These are phyloP conservation scores for Parvularia atlantis DNA, from an alignment of 78 protist genomes.

Conservation along the genomic window DNA sequence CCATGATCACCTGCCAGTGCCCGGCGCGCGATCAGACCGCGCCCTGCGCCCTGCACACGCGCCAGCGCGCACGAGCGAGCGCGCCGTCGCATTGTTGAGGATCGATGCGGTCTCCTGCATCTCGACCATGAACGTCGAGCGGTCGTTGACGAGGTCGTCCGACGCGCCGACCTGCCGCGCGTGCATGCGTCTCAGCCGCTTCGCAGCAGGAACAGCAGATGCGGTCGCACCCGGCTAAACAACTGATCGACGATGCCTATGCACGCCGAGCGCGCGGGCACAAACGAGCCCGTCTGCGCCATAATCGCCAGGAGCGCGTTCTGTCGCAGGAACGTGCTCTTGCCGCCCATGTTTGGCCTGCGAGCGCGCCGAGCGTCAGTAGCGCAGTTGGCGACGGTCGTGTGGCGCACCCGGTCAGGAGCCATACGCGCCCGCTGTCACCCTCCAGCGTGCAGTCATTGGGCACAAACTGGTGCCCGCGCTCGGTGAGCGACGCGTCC, in stretches of 20 bases:
- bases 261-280: slow-evolving; percentile 33
- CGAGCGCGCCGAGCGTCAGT: too few species aligned
- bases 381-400: too few species aligned
- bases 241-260: slow-evolving; percentile 39
- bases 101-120: slow-evolving; percentile 48
- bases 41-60: slow-evolving; percentile 51
- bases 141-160: slow-evolving; percentile 20
- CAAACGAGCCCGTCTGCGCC: slow-evolving; percentile 56
- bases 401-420: neutral
- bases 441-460: neutral
- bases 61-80: slow-evolving; percentile 45
- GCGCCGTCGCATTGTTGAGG: slow-evolving; percentile 13
- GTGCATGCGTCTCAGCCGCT: too few species aligned
- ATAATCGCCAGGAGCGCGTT: slow-evolving; percentile 39
- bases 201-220: neutral
- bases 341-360: slow-evolving; percentile 85
- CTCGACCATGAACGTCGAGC: slow-evolving; percentile 59
- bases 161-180: slow-evolving; percentile 20
- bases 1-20: slow-evolving; percentile 43
- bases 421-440: neutral
- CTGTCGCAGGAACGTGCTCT: slow-evolving; percentile 56
- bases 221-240: slow-evolving; percentile 29
- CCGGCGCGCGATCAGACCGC: slow-evolving; percentile 18
- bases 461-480: neutral
- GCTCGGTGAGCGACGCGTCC: neutral